These are phyloP conservation scores for Gremmenia infestans DNA, from an alignment of 2,329 filamentous ascomycete species.

Conservation along the genomic window DNA sequence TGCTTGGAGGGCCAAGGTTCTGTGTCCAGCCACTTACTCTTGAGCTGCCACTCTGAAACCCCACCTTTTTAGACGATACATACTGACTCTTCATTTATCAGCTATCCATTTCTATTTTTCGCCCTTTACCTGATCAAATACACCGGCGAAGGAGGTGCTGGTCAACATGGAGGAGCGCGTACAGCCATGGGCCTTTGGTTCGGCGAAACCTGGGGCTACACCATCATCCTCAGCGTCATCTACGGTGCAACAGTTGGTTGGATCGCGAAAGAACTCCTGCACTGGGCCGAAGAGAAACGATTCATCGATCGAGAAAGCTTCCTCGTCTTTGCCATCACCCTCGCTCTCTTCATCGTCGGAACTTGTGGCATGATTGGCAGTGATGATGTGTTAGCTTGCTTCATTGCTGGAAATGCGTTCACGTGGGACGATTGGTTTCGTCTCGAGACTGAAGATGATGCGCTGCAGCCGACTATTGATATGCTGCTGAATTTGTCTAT, in stretches of 20 bases:
- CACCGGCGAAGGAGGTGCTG: constrained; percentile 51
- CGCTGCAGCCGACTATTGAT: constrained; percentile 88
- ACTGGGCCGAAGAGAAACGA: constrained; percentile 75
- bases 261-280: constrained; percentile 74
- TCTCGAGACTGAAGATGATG: constrained; percentile 81
- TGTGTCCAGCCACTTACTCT: no score
- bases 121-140: constrained; percentile 81
- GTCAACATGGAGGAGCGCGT: constrained; percentile 50
- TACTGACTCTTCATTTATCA: background rate
- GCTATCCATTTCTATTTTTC: constrained; percentile 84
- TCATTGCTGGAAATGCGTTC: constrained; percentile 85
- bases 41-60: background rate
- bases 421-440: constrained; percentile 96
- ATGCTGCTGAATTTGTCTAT: constrained; percentile 81
- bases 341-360: constrained; percentile 81
- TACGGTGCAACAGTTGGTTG: constrained; percentile 78
- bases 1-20: background rate
- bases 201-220: constrained; percentile 79
- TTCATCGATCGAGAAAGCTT: constrained; percentile 47
- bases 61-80: background rate
- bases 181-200: constrained; percentile 78
- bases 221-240: constrained; percentile 68
- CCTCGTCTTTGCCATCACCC: constrained; percentile 61
- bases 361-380: constrained; percentile 89
- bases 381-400: constrained; percentile 87